Conservation (phyloP, 495 filamentous ascomycete species). For the Amorphotheca resinae region DNA sequence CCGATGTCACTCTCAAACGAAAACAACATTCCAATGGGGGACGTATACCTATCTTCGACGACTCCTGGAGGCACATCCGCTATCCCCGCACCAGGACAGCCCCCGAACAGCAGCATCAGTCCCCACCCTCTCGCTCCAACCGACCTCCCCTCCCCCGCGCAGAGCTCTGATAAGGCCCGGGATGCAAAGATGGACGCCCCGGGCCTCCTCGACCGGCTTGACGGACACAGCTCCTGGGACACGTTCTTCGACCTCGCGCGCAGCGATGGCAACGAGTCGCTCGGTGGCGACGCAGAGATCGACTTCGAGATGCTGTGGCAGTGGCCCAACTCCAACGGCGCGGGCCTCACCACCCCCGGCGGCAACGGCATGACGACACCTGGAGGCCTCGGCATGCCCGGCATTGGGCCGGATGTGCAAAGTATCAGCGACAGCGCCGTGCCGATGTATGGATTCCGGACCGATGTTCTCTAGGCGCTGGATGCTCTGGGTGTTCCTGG, state of each 20-base stretch:
- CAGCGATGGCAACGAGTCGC: conserved; percentile 29
- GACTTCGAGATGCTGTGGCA: conserved; percentile 46
- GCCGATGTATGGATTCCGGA: conserved; percentile 11
- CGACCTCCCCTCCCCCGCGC: conserved; percentile 11
- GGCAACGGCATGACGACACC: not conserved
- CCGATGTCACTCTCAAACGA: not conserved
- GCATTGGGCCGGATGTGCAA: conserved; percentile 1
- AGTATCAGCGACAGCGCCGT: conserved; percentile 7
- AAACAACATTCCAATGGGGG: not conserved
- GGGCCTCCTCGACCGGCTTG: not conserved
- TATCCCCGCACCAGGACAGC: not conserved
- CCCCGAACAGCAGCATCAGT: not conserved
- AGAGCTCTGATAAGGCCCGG: not conserved
- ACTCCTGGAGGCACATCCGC: not conserved
- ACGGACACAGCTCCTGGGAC: conserved; percentile 25
- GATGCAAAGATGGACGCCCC: not conserved
- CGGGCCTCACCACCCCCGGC: not conserved
- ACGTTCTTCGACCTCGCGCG: conserved; percentile 36
- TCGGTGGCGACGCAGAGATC: conserved; percentile 33
- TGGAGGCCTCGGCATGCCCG: not conserved
- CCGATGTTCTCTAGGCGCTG: no score
- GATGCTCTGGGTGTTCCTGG: no score
- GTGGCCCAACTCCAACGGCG: conserved; percentile 20
- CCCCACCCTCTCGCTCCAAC: conserved; percentile 24
- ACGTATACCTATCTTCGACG: not conserved